Conservation (phyloP, 192 early-diverging fungal genomes). For the Anaeromyces robustus region DNA sequence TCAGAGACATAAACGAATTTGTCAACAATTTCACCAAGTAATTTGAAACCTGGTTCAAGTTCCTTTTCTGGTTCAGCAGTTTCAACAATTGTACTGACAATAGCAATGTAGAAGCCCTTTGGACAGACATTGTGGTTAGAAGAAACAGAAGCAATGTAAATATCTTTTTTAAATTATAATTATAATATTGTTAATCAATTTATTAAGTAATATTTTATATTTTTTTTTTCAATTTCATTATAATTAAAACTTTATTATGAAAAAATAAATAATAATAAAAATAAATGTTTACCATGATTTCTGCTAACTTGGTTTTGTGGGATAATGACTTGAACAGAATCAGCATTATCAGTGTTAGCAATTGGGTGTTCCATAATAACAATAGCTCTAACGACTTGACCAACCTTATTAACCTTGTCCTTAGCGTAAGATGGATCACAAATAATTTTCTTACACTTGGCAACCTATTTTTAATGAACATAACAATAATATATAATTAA, state of each 20-base stretch:
- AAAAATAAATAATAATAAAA: too few relatives aligned
- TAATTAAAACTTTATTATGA: too few relatives aligned
- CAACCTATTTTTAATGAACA: conserved; percentile 10
- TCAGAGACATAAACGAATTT: conserved; percentile 75
- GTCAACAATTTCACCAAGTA: conserved; percentile 80
- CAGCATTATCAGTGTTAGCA: conserved; percentile 67
- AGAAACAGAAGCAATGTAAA: conserved; percentile 91
- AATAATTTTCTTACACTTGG: conserved; percentile 73
- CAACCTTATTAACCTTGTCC: conserved; percentile 63
- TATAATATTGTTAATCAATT: too few relatives aligned
- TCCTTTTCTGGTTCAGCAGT: conserved; percentile 80
- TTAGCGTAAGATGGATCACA: conserved; percentile 91
- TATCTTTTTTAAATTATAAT: conserved; percentile 40
- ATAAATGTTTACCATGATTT: conserved; percentile 39
- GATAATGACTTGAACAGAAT: conserved; percentile 91
- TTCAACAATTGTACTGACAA: conserved; percentile 95
- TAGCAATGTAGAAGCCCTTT: conserved; percentile 75
- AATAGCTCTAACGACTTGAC: conserved; percentile 85
- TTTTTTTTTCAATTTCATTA: too few relatives aligned
- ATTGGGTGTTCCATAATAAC: conserved; percentile 86
- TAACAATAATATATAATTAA: too few relatives aligned
- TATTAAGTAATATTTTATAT: too few relatives aligned
- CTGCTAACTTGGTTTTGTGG: conserved; percentile 93
- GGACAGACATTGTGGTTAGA: conserved; percentile 86
- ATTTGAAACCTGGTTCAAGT: conserved; percentile 68